Conservation (phyloP, 768 basidiomycete genomes). For the Psilocybe sp. region DNA sequence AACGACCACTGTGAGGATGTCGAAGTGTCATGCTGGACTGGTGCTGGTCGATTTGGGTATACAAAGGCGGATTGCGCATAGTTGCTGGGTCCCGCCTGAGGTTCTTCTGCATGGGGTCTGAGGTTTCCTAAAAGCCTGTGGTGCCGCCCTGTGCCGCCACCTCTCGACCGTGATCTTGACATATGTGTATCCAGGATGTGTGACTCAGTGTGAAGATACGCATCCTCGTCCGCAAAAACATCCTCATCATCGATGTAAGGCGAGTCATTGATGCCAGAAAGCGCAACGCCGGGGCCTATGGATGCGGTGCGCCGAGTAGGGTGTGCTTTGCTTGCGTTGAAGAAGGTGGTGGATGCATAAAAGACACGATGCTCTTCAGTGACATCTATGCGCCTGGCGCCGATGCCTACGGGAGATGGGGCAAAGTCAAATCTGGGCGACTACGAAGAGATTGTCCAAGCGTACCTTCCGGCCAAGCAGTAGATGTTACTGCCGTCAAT, state of each 20-base stretch:
- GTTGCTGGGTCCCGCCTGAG: no score
- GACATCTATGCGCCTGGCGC: constrained; percentile 71
- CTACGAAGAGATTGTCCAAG: background rate
- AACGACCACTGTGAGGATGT: background rate
- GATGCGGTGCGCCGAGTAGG: constrained; percentile 34
- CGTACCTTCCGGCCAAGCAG: constrained; percentile 86
- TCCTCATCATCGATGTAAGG: constrained; percentile 25
- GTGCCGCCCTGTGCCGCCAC: no score
- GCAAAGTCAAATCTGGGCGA: background rate
- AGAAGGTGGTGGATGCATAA: constrained; percentile 69
- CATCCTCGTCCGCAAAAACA: constrained; percentile 14
- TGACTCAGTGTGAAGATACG: no score
- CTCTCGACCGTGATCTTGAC: no score
- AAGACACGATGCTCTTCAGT: constrained; percentile 77
- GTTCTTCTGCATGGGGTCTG: no score
- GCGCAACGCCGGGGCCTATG: constrained; percentile 45
- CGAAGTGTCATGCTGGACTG: background rate
- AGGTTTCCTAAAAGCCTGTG: no score
- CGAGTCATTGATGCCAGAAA: constrained; percentile 19
- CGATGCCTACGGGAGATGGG: constrained; percentile 43
- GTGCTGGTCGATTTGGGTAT: background rate
- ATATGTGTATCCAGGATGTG: no score
- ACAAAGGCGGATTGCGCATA: no score
- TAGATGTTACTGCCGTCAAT: constrained; percentile 67
- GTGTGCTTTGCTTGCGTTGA: constrained; percentile 50